A percentile compares a stretch with the other conserved stretches of the same genome.
Conservation (phyloP, 108 stramenopile genomes). For the Schizochytrium sp. region DNA sequence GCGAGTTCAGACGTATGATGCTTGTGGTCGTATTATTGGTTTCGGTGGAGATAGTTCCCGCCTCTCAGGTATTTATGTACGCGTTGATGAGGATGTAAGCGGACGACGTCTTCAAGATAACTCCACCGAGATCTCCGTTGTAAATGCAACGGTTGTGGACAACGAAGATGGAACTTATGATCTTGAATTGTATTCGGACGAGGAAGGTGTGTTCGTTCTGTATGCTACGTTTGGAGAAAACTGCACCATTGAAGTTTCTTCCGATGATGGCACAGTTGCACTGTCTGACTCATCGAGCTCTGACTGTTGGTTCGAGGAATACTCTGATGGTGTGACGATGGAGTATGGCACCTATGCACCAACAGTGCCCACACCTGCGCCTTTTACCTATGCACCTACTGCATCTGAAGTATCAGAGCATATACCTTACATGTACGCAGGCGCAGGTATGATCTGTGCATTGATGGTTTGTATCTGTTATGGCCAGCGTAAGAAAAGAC, state of each 20-base stretch:
- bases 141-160: conserved; percentile 12
- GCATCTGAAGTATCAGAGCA: neutral
- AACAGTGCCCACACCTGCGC: neutral
- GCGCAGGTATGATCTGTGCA: neutral
- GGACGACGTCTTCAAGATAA: neutral
- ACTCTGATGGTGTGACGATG: neutral
- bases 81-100: neutral
- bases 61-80: conserved; percentile 28
- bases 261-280: neutral
- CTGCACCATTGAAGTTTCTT: neutral
- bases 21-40: conserved; percentile 8
- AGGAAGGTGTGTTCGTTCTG: neutral
- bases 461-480: neutral
- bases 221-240: conserved; percentile 51
- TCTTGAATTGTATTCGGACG: neutral
- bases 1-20: neutral
- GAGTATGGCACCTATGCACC: conserved; percentile 7
- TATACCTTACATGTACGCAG: neutral
- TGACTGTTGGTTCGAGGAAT: neutral
- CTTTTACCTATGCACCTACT: neutral
- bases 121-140: neutral
- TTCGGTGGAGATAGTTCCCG: neutral
- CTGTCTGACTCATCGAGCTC: neutral
- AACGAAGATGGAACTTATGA: conserved; percentile 44
- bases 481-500: neutral